Evolutionary conservation across 768 basidiomycete genomes (phyloP).

Genomic region (Boletus tomentosulus): DNA sequence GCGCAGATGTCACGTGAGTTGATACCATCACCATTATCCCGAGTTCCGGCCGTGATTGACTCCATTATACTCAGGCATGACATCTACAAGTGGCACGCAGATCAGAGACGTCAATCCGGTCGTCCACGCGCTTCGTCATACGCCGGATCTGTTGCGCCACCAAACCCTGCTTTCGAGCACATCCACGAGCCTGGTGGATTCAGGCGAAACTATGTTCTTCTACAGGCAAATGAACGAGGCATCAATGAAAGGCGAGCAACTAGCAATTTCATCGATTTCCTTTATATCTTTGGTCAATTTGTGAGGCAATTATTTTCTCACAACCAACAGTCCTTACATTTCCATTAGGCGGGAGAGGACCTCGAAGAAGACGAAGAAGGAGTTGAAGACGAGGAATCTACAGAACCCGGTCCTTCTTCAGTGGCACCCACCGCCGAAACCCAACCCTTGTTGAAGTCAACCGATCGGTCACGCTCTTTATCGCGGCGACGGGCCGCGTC

Average conservation of each 20-base stretch:
- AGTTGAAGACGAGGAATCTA: slow-evolving; percentile 51
- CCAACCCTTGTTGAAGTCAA: slow-evolving; percentile 50
- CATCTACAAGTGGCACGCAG: slow-evolving; percentile 93
- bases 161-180: slow-evolving; percentile 81
- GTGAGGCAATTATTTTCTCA: slow-evolving; percentile 45
- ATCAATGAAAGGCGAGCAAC: slow-evolving; percentile 56
- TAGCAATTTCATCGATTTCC: slow-evolving; percentile 91
- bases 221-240: slow-evolving; percentile 67
- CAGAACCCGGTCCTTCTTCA: slow-evolving; percentile 18
- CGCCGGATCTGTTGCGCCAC: slow-evolving; percentile 46
- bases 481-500: slow-evolving; percentile 53
- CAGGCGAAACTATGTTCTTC: slow-evolving; percentile 78
- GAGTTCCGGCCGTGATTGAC: slow-evolving; percentile 15
- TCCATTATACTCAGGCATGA: slow-evolving; percentile 54
- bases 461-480: slow-evolving; percentile 44
- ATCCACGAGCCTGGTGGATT: slow-evolving; percentile 96
- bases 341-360: slow-evolving; percentile 78
- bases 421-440: slow-evolving; percentile 35
- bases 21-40: neutral
- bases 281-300: slow-evolving; percentile 94
- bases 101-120: slow-evolving; percentile 55
- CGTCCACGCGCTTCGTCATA: slow-evolving; percentile 72
- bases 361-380: slow-evolving; percentile 82
- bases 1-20: slow-evolving; percentile 90
- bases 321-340: slow-evolving; percentile 1